phyloP scores from a whole-genome alignment of 345 rosid genomes.

The Punica granatum region DNA sequence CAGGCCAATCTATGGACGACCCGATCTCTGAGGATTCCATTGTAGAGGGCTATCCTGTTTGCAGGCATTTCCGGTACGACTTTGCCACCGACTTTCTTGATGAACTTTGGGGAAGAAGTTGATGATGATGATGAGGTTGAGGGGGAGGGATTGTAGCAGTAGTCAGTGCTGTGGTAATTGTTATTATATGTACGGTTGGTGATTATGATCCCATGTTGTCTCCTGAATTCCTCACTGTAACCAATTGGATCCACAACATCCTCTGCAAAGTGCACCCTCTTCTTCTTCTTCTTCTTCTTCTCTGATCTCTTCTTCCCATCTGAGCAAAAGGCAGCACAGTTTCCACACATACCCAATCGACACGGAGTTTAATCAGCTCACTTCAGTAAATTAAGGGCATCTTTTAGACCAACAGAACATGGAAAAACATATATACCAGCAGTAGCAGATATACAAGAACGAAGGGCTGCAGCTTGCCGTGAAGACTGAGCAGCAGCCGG shows the following conservation, averaged over 20 bases:
- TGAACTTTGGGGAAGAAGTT: not conserved
- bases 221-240: constrained; percentile 38
- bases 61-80: constrained; percentile 50
- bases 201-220: constrained; percentile 14
- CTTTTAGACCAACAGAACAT: not conserved
- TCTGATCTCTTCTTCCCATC: constrained; percentile 19
- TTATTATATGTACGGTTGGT: not conserved
- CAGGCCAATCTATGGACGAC: constrained; percentile 36
- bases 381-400: not conserved
- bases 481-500: constrained; percentile 22
- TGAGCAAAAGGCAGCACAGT: not conserved
- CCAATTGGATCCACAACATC: constrained; percentile 53
- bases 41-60: constrained; percentile 59
- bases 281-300: constrained; percentile 31
- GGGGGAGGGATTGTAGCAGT: not conserved
- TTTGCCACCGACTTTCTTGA: constrained; percentile 9
- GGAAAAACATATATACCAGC: too few species aligned
- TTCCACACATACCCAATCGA: not conserved
- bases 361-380: not conserved
- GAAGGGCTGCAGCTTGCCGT: constrained; percentile 17
- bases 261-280: constrained; percentile 50
- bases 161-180: not conserved
- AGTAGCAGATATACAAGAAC: constrained; percentile 56
- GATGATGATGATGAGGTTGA: constrained; percentile 11
- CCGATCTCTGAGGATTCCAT: constrained; percentile 60